Percentiles rank a stretch among this genome's conserved stretches.
phyloP scores from a whole-genome alignment of 768 basidiomycete genomes.

The Mycena alexandri region DNA sequence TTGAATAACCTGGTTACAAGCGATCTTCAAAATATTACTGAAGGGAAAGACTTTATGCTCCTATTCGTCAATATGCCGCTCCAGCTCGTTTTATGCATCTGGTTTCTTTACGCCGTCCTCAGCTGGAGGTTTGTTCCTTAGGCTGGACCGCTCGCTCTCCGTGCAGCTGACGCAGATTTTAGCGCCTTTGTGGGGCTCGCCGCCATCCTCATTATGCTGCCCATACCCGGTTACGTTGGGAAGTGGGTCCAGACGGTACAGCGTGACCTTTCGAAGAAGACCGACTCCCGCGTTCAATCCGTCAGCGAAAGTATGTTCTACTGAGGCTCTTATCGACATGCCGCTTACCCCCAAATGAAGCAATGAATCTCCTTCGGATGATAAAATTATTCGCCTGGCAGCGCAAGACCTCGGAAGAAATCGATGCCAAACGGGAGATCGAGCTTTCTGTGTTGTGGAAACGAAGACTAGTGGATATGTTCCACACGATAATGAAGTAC shows the following conservation, averaged over 20 bases:
- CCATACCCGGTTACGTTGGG: slow-evolving; percentile 63
- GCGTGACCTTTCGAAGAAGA: slow-evolving; percentile 63
- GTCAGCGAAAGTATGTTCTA: slow-evolving; percentile 68
- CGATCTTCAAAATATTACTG: slow-evolving; percentile 54
- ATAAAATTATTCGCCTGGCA: slow-evolving; percentile 75
- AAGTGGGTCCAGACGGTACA: slow-evolving; percentile 51
- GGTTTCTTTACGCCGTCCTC: slow-evolving; percentile 46
- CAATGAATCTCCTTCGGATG: slow-evolving; percentile 71
- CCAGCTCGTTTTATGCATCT: slow-evolving; percentile 38
- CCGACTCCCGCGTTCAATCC: slow-evolving; percentile 70
- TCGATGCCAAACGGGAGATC: slow-evolving; percentile 58
- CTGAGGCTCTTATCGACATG: neutral
- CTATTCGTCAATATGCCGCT: slow-evolving; percentile 40
- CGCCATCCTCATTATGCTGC: slow-evolving; percentile 51
- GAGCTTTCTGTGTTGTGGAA: slow-evolving; percentile 40
- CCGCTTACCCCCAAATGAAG: slow-evolving; percentile 50
- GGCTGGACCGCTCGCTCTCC: neutral
- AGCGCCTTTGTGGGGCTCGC: slow-evolving; percentile 7
- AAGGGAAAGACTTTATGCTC: slow-evolving; percentile 40
- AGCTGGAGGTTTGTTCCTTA: slow-evolving; percentile 44
- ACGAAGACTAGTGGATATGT: slow-evolving; percentile 41
- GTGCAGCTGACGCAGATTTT: neutral
- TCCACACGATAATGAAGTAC: slow-evolving; percentile 59
- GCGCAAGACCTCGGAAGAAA: slow-evolving; percentile 63
- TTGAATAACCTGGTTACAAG: slow-evolving; percentile 59